Evolutionary conservation across 257 asterid species (phyloP).

Genomic region (Gynochthodes officinalis): DNA sequence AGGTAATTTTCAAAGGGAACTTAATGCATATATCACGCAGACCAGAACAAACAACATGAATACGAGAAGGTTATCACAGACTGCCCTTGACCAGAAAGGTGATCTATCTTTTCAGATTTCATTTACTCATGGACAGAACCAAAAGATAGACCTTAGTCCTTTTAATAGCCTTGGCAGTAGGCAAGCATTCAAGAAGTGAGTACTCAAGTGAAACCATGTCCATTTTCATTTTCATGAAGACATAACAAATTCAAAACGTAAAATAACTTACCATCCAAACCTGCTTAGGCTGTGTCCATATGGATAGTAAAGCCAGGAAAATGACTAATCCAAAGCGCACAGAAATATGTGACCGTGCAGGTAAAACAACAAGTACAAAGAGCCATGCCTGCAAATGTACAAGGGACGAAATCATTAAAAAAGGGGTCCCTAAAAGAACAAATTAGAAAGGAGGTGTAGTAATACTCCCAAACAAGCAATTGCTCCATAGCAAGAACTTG

Average conservation of each 20-base stretch:
- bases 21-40: background rate
- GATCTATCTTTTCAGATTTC: background rate
- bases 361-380: constrained; percentile 73
- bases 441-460: background rate
- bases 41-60: background rate
- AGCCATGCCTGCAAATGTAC: constrained; percentile 76
- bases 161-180: background rate
- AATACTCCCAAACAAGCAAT: background rate
- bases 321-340: constrained; percentile 67
- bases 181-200: background rate
- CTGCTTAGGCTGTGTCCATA: constrained; percentile 73
- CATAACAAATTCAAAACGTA: background rate
- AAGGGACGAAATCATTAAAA: constrained; percentile 10
- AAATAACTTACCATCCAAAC: constrained; percentile 76
- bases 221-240: background rate
- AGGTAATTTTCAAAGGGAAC: constrained; percentile 23
- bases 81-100: background rate
- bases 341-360: constrained; percentile 60
- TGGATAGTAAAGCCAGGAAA: constrained; percentile 56
- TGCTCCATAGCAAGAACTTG: background rate
- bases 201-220: background rate
- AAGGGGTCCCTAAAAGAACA: background rate
- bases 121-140: background rate
- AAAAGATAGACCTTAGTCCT: background rate
- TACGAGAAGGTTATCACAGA: background rate